Evolutionary conservation across 768 basidiomycete genomes (phyloP).

Genomic region (Amanita thiersii): DNA sequence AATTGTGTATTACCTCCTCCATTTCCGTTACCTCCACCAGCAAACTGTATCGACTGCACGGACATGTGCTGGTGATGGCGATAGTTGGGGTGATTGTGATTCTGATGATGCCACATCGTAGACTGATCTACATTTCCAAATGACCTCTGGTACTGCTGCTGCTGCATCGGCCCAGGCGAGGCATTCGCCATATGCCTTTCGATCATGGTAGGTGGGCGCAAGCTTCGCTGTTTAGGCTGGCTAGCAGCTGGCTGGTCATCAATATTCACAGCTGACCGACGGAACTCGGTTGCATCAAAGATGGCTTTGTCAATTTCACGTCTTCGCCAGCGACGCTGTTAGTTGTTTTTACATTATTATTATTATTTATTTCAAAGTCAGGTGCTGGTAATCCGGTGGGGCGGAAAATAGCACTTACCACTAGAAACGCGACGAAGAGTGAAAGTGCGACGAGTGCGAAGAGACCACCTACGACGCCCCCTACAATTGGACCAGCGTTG

Average conservation of each 20-base stretch:
- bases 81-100: too few species aligned
- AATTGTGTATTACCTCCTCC: too few species aligned
- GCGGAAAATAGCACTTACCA: conserved; percentile 25
- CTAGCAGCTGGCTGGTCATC: conserved; percentile 39
- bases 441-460: conserved; percentile 31
- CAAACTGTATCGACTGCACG: not conserved
- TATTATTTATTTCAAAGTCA: too few species aligned
- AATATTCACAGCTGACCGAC: conserved; percentile 54
- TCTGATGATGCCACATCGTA: too few species aligned
- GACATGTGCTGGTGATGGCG: not conserved
- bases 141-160: too few species aligned
- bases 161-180: conserved; percentile 5
- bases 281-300: conserved; percentile 53
- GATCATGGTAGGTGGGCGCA: conserved; percentile 59
- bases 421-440: conserved; percentile 35
- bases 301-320: conserved; percentile 27
- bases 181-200: conserved; percentile 31
- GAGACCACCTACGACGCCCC: conserved; percentile 39
- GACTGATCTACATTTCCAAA: too few species aligned
- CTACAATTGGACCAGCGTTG: conserved; percentile 25
- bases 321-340: conserved; percentile 35
- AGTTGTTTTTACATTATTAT: conserved; percentile 5
- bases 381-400: too few species aligned
- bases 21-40: too few species aligned
- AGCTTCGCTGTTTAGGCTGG: conserved; percentile 33